Percentiles rank a stretch among this genome's conserved stretches.
phyloP scores from a whole-genome alignment of 2,329 filamentous ascomycete species.

The Pseudogymnoascus sp. region DNA sequence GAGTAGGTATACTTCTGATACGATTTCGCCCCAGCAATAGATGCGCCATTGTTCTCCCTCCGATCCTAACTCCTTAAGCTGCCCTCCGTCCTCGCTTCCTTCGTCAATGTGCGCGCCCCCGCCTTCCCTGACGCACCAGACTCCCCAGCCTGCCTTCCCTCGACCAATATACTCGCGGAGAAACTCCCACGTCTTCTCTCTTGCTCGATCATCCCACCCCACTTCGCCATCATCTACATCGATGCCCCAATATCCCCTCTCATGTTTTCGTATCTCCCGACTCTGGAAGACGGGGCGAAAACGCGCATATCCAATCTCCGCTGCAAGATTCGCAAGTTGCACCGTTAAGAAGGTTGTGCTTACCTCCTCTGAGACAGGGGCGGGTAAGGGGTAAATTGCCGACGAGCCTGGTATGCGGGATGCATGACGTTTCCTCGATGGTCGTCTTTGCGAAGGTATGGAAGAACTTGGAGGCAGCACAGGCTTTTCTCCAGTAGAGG shows the following conservation, averaged over 20 bases:
- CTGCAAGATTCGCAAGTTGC: conserved; percentile 43
- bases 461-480: background rate
- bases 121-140: conserved; percentile 42
- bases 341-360: conserved; percentile 51
- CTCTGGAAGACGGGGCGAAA: conserved; percentile 44
- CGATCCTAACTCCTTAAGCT: background rate
- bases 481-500: conserved; percentile 19
- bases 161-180: conserved; percentile 50
- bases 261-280: conserved; percentile 46
- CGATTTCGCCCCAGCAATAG: conserved; percentile 71
- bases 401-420: background rate
- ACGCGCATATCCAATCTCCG: conserved; percentile 42
- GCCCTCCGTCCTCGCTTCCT: background rate
- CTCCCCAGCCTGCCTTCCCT: conserved; percentile 58
- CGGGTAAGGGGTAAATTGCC: conserved; percentile 47
- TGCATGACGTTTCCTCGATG: conserved; percentile 18
- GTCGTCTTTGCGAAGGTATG: conserved; percentile 8
- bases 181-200: conserved; percentile 52
- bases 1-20: conserved; percentile 64
- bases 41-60: conserved; percentile 33
- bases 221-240: conserved; percentile 35
- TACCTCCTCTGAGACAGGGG: conserved; percentile 36
- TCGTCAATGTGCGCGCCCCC: background rate
- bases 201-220: conserved; percentile 42
- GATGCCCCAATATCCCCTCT: conserved; percentile 73